phyloP scores from a whole-genome alignment of 1,284 basidiomycete species.

The Anthracocystis panici-leucophaei region DNA sequence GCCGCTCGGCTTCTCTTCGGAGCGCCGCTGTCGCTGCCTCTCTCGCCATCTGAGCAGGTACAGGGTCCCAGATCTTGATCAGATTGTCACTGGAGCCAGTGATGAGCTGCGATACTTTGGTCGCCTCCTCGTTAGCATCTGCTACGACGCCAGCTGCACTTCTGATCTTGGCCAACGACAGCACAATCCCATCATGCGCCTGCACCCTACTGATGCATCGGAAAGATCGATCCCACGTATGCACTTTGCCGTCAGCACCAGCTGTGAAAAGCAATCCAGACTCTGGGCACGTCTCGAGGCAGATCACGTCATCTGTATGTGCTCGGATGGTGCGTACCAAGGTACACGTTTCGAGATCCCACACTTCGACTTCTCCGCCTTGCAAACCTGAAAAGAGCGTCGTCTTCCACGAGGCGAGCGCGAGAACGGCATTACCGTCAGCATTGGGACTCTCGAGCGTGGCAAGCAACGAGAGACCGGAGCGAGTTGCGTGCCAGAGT shows the following conservation, averaged over 20 bases:
- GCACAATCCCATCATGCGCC: constrained; percentile 48
- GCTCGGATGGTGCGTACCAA: constrained; percentile 86
- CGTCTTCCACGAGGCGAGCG: constrained; percentile 79
- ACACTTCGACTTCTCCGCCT: constrained; percentile 87
- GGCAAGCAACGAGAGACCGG: constrained; percentile 72
- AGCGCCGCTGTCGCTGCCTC: constrained; percentile 5
- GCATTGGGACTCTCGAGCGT: constrained; percentile 72
- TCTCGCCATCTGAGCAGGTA: background rate
- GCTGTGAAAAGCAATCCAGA: constrained; percentile 68
- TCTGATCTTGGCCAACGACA: constrained; percentile 30
- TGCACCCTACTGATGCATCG: constrained; percentile 59
- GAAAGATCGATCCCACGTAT: constrained; percentile 57
- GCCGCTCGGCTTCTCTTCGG: constrained; percentile 23
- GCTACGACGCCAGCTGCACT: background rate
- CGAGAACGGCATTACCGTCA: constrained; percentile 76
- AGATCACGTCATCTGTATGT: constrained; percentile 74
- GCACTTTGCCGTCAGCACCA: constrained; percentile 59
- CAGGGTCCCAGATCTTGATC: constrained; percentile 64
- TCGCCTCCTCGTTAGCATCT: background rate
- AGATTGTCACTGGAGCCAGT: constrained; percentile 58
- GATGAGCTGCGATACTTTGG: constrained; percentile 37
- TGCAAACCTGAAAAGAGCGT: constrained; percentile 93
- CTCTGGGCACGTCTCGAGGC: constrained; percentile 32
- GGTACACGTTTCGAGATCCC: constrained; percentile 89
- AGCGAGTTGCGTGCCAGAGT: constrained; percentile 79